These are phyloP conservation scores for Setomelanomma holmii DNA, from an alignment of 2,329 filamentous ascomycete genomes.

Conservation along the genomic window DNA sequence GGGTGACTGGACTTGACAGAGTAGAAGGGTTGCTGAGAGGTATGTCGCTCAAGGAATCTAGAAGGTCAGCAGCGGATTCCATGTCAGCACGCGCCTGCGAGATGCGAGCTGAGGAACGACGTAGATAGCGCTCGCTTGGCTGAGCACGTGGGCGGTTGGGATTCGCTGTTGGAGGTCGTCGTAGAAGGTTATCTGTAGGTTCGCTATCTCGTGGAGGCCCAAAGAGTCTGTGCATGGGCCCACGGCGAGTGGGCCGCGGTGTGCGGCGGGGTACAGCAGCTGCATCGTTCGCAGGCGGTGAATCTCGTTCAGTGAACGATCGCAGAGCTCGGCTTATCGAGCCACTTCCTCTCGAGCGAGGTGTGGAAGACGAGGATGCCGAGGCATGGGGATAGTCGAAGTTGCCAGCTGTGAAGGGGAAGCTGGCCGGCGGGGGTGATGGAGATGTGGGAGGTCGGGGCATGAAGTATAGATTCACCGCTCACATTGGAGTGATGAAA, in stretches of 20 bases:
- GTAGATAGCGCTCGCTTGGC: constrained; percentile 46
- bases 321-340: constrained; percentile 13
- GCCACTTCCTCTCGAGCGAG: constrained; percentile 7
- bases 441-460: constrained; percentile 38
- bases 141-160: constrained; percentile 41
- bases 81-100: constrained; percentile 32
- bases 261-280: constrained; percentile 9
- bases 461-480: constrained; percentile 36
- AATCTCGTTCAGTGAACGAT: constrained; percentile 14
- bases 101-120: constrained; percentile 41
- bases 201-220: constrained; percentile 31
- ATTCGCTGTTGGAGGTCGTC: constrained; percentile 26
- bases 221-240: constrained; percentile 27
- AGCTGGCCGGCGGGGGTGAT: constrained; percentile 34
- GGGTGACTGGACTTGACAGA: constrained; percentile 11
- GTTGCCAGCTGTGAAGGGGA: constrained; percentile 46
- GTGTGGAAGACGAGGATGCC: constrained; percentile 25
- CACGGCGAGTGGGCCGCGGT: constrained; percentile 19
- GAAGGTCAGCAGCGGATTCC: constrained; percentile 27
- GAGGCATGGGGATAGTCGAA: constrained; percentile 57
- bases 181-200: constrained; percentile 12
- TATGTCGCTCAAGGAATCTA: constrained; percentile 32
- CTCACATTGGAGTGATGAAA: constrained; percentile 15
- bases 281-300: constrained; percentile 11
- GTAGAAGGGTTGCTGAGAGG: constrained; percentile 23